phyloP scores from a whole-genome alignment of 768 basidiomycete species.

The Lactarius pseudohatsudake region DNA sequence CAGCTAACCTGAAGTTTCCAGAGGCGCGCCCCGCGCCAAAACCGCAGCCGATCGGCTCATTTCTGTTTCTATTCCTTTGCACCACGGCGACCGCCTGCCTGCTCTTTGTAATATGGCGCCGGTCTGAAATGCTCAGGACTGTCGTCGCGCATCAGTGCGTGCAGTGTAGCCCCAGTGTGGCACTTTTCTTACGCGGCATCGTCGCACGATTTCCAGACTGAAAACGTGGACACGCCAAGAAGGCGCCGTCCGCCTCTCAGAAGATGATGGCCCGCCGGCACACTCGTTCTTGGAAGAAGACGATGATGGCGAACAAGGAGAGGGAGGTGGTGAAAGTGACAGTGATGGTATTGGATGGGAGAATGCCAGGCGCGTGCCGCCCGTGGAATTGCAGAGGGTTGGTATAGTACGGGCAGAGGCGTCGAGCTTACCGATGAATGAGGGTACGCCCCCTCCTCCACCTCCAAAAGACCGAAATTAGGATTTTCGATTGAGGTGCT shows the following conservation, averaged over 20 bases:
- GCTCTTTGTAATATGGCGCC: constrained; percentile 62
- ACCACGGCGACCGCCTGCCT: constrained; percentile 55
- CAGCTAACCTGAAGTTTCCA: constrained; percentile 15
- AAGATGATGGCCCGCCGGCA: constrained; percentile 67
- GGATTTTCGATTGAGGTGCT: not conserved
- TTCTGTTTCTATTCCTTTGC: constrained; percentile 51
- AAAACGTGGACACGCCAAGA: constrained; percentile 53
- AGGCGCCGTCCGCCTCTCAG: constrained; percentile 61
- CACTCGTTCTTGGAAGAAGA: constrained; percentile 57
- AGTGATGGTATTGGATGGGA: constrained; percentile 33
- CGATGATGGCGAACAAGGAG: constrained; percentile 43
- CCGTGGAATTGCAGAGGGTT: constrained; percentile 5
- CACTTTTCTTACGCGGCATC: not conserved
- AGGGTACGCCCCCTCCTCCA: constrained; percentile 4
- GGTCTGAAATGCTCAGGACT: constrained; percentile 50
- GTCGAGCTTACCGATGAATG: not conserved
- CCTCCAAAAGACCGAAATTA: constrained; percentile 12
- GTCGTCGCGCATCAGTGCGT: constrained; percentile 59
- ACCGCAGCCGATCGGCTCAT: constrained; percentile 62
- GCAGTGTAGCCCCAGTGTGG: constrained; percentile 24
- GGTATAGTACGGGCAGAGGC: not conserved
- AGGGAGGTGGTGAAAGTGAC: constrained; percentile 42
- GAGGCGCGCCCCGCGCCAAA: constrained; percentile 49
- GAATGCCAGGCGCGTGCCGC: not conserved
- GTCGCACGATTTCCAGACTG: constrained; percentile 40